Evolutionary conservation across 2,329 filamentous ascomycete species (phyloP), one percentile per base, ranked within the genome.

Genomic region (Scedosporium boydii): DNA sequence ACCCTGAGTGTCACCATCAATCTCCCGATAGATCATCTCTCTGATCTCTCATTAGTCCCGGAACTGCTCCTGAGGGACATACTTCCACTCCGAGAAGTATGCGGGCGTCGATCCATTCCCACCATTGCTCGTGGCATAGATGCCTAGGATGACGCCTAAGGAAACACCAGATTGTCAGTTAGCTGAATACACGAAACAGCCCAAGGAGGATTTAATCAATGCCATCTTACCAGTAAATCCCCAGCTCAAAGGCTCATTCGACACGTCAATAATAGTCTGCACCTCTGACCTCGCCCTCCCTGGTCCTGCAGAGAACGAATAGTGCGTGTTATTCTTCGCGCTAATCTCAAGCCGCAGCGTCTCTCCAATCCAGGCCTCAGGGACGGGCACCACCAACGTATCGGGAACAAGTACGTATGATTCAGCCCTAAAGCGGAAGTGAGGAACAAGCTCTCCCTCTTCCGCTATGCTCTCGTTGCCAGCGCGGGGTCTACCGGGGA

Each of bases 81-180:
- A 82, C 63, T 70, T 73, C 80, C 81, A 83, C 21, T 76, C 71
- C 5, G 71, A 75, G 58, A 83, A 70, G 67, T 80, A 82, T 3
- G 77, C 79, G 3, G 76, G 73, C 38, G 76, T 76, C 2, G 67
- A 73, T 2, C 74, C 76, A 10, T 73, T 68, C 1, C 74, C 74
- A 0, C 80, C 81, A 65, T 84, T 84, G 29, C 71, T 80, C 3
- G 82, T 84, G 48, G 77, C 77, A 67, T 83, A 84, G 1, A 78
- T 74, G 0, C 81, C 82, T 0, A 85, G 64, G 21, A 84, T 69
- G 1, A 76, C 76, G 0, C 81, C 81, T 75, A 65, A 69, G 41
- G 12, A 16, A 26, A 10, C 6, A 34, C 29, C 6, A 34, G 27
- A 18, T 3, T n/a, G 27, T 59, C 27, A 64, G 57, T 21, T 34